Evolutionary conservation across 805 yeast species (phyloP), one percentile per base, ranked within the genome.

Genomic region (Teunomyces funiuensis): DNA sequence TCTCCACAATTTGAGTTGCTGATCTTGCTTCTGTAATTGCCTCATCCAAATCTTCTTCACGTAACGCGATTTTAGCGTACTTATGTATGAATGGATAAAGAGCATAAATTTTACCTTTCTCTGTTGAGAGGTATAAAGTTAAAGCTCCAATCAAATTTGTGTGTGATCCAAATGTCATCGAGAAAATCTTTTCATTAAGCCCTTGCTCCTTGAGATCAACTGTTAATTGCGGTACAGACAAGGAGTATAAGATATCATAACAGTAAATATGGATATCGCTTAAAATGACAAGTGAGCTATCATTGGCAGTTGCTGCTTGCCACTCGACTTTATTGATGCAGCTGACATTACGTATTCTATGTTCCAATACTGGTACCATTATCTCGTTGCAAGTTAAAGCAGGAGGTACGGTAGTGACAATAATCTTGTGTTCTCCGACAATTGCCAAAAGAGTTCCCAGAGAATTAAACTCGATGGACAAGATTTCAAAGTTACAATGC

Each of bases 391-490:
- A 29, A 9, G 27, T 22, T 9, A 46, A 25, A 17, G 25, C 28
- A 9, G 58, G 28, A 5, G 76, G 75, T 16, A 71, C 48, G 5
- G 55, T 39, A 7, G 57, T 49, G 3, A 71, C 62, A 5, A 52
- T 47, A 4, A 74, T 41, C 10, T 55, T 51, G 4, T 39, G 7
- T 1, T 50, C 54, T 4, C 75, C 71, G n/a, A 65, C 55, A 2
- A 67, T 50, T 2, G 78, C 80, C 37, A 79, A 43, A 4, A 71
- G 55, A 0, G 70, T 61, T 3, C 74, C 79, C 27, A 67, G 53
- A 4, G 52, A 42, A 52, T 78, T 78, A 40, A 73, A 43, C 15
- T 51, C 51, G 15, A 77, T 37, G 0, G 60, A 58, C 3, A 49
- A 44, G 20, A 75, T 67, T 14, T 54, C 55, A 42, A 63, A 65